Conservation (phyloP, 1,139 yeast species). For the Candida sojae region DNA sequence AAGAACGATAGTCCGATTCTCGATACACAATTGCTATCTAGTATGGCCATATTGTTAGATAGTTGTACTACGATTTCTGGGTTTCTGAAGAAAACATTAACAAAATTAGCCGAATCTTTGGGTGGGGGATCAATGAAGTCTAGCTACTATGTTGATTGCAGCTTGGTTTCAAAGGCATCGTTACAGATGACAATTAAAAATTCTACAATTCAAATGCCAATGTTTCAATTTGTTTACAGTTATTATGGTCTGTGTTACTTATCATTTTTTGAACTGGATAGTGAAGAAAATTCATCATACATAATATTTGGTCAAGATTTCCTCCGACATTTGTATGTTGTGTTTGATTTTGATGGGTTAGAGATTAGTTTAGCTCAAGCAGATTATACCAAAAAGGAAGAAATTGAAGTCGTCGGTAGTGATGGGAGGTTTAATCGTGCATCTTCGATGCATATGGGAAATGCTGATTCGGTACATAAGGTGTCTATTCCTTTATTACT, state of each 20-base stretch:
- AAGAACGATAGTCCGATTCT: neutral
- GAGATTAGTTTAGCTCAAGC: neutral
- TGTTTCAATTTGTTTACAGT: neutral
- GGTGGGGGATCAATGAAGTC: neutral
- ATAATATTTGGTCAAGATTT: slow-evolving; percentile 1
- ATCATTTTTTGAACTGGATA: neutral
- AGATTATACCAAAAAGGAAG: slow-evolving; percentile 2
- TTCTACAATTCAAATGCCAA: neutral
- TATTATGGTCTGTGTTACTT: slow-evolving; percentile 1
- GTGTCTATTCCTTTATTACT: neutral
- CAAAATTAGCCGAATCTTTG: neutral
- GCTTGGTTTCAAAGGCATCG: neutral
- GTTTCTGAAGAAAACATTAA: neutral
- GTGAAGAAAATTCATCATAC: neutral
- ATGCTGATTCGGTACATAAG: neutral
- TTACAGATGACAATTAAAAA: neutral
- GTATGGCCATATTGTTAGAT: neutral
- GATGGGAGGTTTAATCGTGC: slow-evolving; percentile 1
- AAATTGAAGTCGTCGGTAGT: slow-evolving; percentile 5
- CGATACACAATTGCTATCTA: neutral
- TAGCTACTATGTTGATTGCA: slow-evolving; percentile 1
- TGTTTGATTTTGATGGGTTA: neutral
- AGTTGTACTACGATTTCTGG: neutral
- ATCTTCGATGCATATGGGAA: neutral
- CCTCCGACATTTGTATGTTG: neutral